These are phyloP conservation scores for Capsicum baccatum DNA, from an alignment of 257 asterid species.

Conservation along the genomic window DNA sequence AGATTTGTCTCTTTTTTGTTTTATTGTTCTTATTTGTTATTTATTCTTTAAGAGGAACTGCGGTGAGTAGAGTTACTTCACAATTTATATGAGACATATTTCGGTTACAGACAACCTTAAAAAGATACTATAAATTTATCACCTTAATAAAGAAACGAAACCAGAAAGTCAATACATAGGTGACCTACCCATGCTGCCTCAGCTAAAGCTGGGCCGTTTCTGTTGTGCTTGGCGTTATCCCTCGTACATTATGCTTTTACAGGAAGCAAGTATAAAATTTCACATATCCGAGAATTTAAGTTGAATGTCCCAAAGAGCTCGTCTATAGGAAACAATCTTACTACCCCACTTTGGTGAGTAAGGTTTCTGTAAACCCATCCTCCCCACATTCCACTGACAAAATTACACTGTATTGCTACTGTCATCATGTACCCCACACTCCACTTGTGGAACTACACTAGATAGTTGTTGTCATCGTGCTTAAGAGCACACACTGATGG, in stretches of 20 bases:
- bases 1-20: not conserved
- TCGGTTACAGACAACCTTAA: not conserved
- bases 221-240: not conserved
- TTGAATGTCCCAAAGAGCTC: too few relatives aligned
- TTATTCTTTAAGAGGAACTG: not conserved
- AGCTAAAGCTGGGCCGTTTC: not conserved
- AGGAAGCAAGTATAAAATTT: too few relatives aligned
- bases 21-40: not conserved
- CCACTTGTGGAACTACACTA: too few relatives aligned
- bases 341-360: too few relatives aligned
- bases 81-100: not conserved
- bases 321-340: too few relatives aligned
- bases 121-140: not conserved
- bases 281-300: not conserved
- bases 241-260: not conserved
- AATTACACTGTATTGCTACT: too few relatives aligned
- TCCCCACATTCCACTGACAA: too few relatives aligned
- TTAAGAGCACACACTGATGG: not conserved
- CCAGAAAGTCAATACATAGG: not conserved
- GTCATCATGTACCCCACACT: too few relatives aligned
- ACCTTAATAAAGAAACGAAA: not conserved
- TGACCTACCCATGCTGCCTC: not conserved
- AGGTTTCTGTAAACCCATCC: too few relatives aligned
- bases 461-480: too few relatives aligned
- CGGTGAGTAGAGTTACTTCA: conserved; percentile 22